Evolutionary conservation across 2,329 filamentous ascomycete genomes (phyloP).

Genomic region (Cercospora zeae-maydis): DNA sequence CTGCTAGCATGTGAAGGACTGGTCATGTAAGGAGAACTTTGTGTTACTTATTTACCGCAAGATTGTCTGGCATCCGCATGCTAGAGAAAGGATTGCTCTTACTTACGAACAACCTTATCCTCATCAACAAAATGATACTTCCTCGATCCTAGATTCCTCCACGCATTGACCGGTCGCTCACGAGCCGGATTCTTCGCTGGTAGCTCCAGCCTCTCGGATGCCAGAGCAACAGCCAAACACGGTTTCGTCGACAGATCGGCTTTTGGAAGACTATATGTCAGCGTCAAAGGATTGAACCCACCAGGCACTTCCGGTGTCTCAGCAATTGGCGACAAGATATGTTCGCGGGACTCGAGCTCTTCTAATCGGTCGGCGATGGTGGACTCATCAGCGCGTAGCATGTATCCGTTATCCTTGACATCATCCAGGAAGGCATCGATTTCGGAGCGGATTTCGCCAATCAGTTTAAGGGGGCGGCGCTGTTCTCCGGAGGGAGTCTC

Average conservation of each 20-base stretch:
- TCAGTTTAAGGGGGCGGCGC: neutral
- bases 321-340: conserved; percentile 11
- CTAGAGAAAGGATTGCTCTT: neutral
- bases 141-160: conserved; percentile 10
- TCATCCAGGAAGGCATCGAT: conserved; percentile 13
- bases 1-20: neutral
- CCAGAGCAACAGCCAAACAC: neutral
- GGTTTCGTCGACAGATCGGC: conserved; percentile 11
- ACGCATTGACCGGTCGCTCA: neutral
- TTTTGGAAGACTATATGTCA: conserved; percentile 10
- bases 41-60: neutral
- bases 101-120: conserved; percentile 7
- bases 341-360: conserved; percentile 6
- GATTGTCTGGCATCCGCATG: neutral
- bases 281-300: conserved; percentile 5
- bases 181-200: neutral
- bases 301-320: conserved; percentile 13
- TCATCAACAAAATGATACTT: conserved; percentile 12
- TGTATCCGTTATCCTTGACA: conserved; percentile 6
- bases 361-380: conserved; percentile 3
- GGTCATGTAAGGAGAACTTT: no score
- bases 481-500: neutral
- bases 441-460: neutral
- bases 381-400: conserved; percentile 1
- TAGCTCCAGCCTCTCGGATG: neutral